Base-by-base conservation (phyloP, 805 yeast genomes). In the Naumovozyma castellii region DNA sequence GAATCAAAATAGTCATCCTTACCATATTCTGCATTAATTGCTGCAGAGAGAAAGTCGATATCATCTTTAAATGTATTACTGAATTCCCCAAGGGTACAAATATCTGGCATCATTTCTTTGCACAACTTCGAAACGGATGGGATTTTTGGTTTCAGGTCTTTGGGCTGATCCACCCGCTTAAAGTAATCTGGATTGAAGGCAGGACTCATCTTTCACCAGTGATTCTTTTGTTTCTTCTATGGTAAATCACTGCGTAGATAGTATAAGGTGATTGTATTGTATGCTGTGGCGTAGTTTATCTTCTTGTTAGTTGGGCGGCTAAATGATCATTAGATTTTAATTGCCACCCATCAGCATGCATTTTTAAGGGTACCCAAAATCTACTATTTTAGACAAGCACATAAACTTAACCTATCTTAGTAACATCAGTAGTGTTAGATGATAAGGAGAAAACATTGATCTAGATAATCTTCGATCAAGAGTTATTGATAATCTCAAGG, bases 1-100 rank as follows among this genome's bases (percentile, higher is more conserved):
- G 57, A 61, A 40, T 82, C 64, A 44, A 78, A 71, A 34, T 66
- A 66, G 40, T 69, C 74, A 35, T 75, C 75, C 43, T 65, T 66
- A 48, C 69, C 79, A 51, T 76, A 71, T 47, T 76, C 80, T 15
- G 71, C 71, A 34, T 73, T 74, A 35, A 80, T 74, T 1, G 80
- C 80, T 36, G 67, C 71, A 16, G 78, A 68, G 48, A 82, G 76
- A 49, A 73, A 73, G 38, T 79, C 76, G 31, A 81, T 67, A 49
- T 69, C 76, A n/a, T 69, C 76, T 42, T 73, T 72, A 18, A 76
- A 73, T 43, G 55, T 64, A 39, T 54, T 54, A 0, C 47, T 38
- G 3, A 59, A 47, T 39, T 82, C 84, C 8, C 84, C 84, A n/a
- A 78, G 49, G 16, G 72, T 74, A 41, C 69, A 68, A 33, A 76